Percentiles rank a stretch among this genome's conserved stretches.
Evolutionary conservation across 2,329 filamentous ascomycete genomes (phyloP).

Genomic region (Aureobasidium subglaciale): DNA sequence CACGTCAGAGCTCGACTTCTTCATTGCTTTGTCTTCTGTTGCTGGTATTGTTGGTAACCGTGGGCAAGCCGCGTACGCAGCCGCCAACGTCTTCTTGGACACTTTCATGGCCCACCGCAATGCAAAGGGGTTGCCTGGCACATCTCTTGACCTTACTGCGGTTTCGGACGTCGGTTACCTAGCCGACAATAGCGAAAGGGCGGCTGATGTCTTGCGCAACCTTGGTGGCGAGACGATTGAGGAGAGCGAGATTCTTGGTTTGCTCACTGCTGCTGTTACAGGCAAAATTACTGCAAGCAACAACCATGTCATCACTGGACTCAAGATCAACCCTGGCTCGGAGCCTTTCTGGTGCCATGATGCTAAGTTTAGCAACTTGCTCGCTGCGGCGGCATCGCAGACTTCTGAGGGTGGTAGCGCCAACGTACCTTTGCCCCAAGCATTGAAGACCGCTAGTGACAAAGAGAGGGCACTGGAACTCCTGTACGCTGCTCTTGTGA

Average conservation of each 20-base stretch:
- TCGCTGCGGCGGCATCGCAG: not conserved
- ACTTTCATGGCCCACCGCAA: slow-evolving; percentile 32
- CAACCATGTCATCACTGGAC: slow-evolving; percentile 9
- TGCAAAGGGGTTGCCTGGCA: slow-evolving; percentile 36
- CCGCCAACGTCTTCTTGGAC: slow-evolving; percentile 18
- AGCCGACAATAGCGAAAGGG: slow-evolving; percentile 15
- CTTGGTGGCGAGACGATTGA: not conserved
- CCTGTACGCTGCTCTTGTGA: not conserved
- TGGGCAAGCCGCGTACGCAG: slow-evolving; percentile 19
- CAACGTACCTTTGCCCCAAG: not conserved
- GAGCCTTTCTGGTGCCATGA: slow-evolving; percentile 10
- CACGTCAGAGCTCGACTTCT: slow-evolving; percentile 23
- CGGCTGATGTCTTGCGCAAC: slow-evolving; percentile 6
- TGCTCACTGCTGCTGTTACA: slow-evolving; percentile 1
- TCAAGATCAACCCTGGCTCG: slow-evolving; percentile 2
- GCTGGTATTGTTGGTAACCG: slow-evolving; percentile 15
- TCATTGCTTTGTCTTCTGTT: slow-evolving; percentile 21
- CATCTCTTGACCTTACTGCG: slow-evolving; percentile 47
- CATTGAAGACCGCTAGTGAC: not conserved
- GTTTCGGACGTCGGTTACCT: slow-evolving; percentile 37
- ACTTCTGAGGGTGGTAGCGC: not conserved
- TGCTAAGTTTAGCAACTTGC: not conserved
- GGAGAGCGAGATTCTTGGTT: slow-evolving; percentile 1
- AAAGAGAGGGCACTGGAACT: not conserved
- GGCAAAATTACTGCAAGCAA: slow-evolving; percentile 3